These are phyloP conservation scores for Aspergillus sclerotioniger DNA, from an alignment of 495 filamentous ascomycete species.

Conservation along the genomic window DNA sequence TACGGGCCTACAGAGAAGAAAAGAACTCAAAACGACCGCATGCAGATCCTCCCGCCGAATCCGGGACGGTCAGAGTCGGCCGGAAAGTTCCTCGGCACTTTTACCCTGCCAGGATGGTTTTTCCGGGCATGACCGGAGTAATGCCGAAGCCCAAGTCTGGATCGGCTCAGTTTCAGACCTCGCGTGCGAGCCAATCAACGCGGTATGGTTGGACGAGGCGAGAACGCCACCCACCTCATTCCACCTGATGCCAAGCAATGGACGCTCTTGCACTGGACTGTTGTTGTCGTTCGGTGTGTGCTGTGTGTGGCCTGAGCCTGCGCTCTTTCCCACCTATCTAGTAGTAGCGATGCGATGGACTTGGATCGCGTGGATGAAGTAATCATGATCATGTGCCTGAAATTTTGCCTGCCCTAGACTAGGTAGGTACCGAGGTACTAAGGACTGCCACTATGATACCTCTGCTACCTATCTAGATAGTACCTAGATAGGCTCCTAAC, in stretches of 20 bases:
- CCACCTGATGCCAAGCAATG: background rate
- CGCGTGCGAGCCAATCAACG: conserved; percentile 17
- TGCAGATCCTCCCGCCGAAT: conserved; percentile 15
- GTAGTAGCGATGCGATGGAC: no score
- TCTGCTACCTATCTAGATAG: no score
- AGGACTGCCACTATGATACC: background rate
- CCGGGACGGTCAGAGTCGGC: conserved; percentile 10
- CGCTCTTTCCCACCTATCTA: background rate
- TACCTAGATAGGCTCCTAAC: background rate
- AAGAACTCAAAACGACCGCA: background rate
- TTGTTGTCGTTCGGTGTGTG: background rate
- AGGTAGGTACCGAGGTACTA: background rate
- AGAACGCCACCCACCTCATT: conserved; percentile 23
- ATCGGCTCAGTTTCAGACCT: conserved; percentile 14
- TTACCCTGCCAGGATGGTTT: conserved; percentile 18
- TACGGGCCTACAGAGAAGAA: background rate
- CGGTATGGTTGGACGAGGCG: background rate
- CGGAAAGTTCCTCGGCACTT: conserved; percentile 19
- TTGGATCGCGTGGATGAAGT: conserved; percentile 5
- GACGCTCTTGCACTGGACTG: conserved; percentile 6
- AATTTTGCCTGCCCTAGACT: background rate
- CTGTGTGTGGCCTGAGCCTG: conserved; percentile 11
- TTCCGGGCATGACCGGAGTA: conserved; percentile 24
- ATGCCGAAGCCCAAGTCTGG: conserved; percentile 31
- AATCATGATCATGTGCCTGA: background rate